Evolutionary conservation across 441 rosid genomes (phyloP).

Genomic region (Flueggea neowawraea): DNA sequence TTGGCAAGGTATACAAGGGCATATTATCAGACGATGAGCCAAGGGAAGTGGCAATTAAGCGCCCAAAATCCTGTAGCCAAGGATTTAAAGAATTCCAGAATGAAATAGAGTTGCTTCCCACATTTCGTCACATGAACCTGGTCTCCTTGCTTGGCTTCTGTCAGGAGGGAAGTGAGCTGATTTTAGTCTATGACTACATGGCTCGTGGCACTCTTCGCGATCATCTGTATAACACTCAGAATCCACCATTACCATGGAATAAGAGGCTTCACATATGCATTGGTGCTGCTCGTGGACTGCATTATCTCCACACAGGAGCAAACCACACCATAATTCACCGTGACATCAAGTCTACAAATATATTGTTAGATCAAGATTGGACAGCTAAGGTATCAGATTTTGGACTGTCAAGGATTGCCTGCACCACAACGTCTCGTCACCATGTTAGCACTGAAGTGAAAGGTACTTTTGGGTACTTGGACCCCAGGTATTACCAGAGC

Average conservation of each 20-base stretch:
- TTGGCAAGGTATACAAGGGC: constrained; percentile 32
- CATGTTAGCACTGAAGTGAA: constrained; percentile 5
- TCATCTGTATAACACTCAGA: constrained; percentile 15
- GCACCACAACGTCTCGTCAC: background rate
- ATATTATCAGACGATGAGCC: constrained; percentile 9
- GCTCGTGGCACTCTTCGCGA: constrained; percentile 13
- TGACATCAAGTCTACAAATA: constrained; percentile 26
- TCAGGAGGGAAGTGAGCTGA: constrained; percentile 25
- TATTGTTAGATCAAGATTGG: constrained; percentile 19
- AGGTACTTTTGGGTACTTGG: constrained; percentile 11
- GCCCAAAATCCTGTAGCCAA: constrained; percentile 18
- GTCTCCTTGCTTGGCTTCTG: constrained; percentile 30
- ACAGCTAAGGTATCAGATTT: constrained; percentile 27
- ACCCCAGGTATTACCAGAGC: constrained; percentile 7
- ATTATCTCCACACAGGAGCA: constrained; percentile 16
- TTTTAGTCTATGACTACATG: constrained; percentile 29
- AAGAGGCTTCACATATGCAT: constrained; percentile 21
- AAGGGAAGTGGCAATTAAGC: constrained; percentile 26
- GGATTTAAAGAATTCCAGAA: constrained; percentile 20
- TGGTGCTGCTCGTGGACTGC: constrained; percentile 23
- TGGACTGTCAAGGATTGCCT: constrained; percentile 27
- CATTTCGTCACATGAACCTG: constrained; percentile 23
- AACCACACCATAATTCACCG: constrained; percentile 19
- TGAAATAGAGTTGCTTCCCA: constrained; percentile 24
- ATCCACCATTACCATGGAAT: constrained; percentile 14